Evolutionary conservation across 1,139 yeast genomes (phyloP).

Genomic region (Yamadazyma epiphylla): DNA sequence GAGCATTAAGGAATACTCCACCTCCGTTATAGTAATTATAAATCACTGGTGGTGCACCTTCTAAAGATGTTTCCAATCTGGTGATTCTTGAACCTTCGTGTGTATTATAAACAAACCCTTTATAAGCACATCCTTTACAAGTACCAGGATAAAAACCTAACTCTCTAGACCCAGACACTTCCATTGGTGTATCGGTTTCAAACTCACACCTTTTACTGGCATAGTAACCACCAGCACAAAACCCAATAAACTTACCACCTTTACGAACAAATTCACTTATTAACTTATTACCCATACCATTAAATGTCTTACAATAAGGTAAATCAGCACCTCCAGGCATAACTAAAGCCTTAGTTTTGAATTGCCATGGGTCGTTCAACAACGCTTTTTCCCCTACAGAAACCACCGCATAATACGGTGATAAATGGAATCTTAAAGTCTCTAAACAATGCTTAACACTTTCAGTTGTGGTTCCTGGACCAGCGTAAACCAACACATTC

Average conservation of each 20-base stretch:
- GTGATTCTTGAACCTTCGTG: conserved; percentile 74
- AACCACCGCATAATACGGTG: conserved; percentile 85
- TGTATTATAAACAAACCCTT: conserved; percentile 75
- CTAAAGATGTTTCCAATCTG: conserved; percentile 31
- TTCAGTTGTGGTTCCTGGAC: conserved; percentile 85
- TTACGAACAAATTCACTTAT: conserved; percentile 63
- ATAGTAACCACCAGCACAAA: conserved; percentile 97
- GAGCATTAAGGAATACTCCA: conserved; percentile 75
- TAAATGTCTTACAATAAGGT: conserved; percentile 69
- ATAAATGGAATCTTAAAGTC: conserved; percentile 66
- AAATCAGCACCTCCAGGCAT: conserved; percentile 97
- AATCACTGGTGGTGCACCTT: conserved; percentile 19
- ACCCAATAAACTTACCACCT: conserved; percentile 83
- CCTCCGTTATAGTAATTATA: conserved; percentile 81
- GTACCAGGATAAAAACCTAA: conserved; percentile 77
- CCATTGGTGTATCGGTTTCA: conserved; percentile 73
- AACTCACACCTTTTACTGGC: conserved; percentile 78
- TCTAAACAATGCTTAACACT: conserved; percentile 82
- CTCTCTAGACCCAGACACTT: conserved; percentile 83
- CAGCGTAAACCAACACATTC: conserved; percentile 82
- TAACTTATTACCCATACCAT: conserved; percentile 62
- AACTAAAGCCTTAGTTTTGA: conserved; percentile 74
- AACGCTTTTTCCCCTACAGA: conserved; percentile 63
- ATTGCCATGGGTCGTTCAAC: conserved; percentile 82
- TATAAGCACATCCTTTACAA: conserved; percentile 75